Base-by-base conservation (phyloP, 192 early-diverging fungal species). In the Lobosporangium transversale region DNA sequence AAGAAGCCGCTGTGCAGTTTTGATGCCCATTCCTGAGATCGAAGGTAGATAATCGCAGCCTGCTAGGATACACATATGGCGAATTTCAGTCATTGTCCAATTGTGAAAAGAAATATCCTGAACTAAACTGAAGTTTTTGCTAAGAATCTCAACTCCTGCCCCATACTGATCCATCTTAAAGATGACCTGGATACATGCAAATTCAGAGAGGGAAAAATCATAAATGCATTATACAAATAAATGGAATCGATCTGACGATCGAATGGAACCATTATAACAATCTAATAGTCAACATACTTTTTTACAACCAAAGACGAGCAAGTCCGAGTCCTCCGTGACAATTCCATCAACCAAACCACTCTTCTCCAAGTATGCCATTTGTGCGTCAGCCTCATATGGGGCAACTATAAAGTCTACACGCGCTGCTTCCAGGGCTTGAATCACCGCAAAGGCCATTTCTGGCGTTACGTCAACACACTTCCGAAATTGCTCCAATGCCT, bases 321-420 rank as follows among this genome's bases (percentile, higher is more conserved):
- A 61, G 78, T 99, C 98, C 6, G 95, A 97, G 80, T 99, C 98
- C 78, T 98, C 97, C 0, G 97, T 95, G 12, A 99, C 87, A 14
- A 94, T 84, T 6, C 94, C 97, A 18, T 84, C 59, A 10, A 95
- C 90, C 12, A 91, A 18, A 1, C 89, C 89, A 21, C 63, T 74
- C 10, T 86, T 78, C 35, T 92, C 87, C 15, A 99, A 79, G 62
- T 86, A 98, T 0, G 93, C 92, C 45, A 99, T 78, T 79, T 99
- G 98, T 9, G 97, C 93, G 65, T 99, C 98, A 0, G 98, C 98
- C 75, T 99, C 98, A 62, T 95, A 99, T 0, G 98, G 98, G 3
- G 98, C 94, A 0, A 98, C 94, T 1, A 97, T 69, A 80, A 86
- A 96, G 31, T 88, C 76, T 29, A 99, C 83, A 11, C 87, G 82